Evolutionary conservation across 345 rosid genomes (phyloP), one percentile per base, ranked within the genome.

Genomic region (Litchi chinensis): DNA sequence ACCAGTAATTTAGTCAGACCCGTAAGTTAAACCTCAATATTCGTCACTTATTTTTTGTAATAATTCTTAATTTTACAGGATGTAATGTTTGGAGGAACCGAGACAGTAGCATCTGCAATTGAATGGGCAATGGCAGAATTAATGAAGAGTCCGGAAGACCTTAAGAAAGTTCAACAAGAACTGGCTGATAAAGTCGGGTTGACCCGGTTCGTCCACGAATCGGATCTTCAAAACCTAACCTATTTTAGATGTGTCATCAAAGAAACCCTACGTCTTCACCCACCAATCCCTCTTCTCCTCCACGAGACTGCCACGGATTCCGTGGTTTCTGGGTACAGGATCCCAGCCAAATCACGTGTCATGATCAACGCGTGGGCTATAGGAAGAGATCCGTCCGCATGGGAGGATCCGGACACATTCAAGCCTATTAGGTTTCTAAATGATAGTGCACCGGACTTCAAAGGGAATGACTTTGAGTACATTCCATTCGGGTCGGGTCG

Each of bases 401-500:
- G 98, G 98, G 82, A 69, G 3, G 90, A 91, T 48, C 91, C 98
- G 43, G 81, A 89, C 21, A 60, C 41, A 13, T 93, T 93, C 62
- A 87, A 68, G 74, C 97, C 94, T 0, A 40, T 83, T 0, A 85
- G 98, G 84, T 91, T 93, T 62, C 50, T 90, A 85, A 71, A 85
- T 2, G 62, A 69, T 0, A 82, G 79, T 0, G 89, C 88, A 15
- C 92, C 93, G 0, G 93, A 91, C 69, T 92, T 87, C 37, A 87
- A 85, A 69, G 94, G 97, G 4, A 82, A 63, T 39, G 74, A 89
- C 56, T 93, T 93, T 13, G 93, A 93, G 81, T 93, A 80, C 41
- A 85, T 93, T 10, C 95, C 94, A 1, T 91, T 93, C 65, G 95
- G 97, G 70, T 93, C 95, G 72, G 95, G 95, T 78, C 87, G 97